A percentile compares a stretch with the other conserved stretches of the same genome.
These are phyloP conservation scores for Hortaea werneckii DNA, from an alignment of 2,329 filamentous ascomycete species.

Conservation along the genomic window DNA sequence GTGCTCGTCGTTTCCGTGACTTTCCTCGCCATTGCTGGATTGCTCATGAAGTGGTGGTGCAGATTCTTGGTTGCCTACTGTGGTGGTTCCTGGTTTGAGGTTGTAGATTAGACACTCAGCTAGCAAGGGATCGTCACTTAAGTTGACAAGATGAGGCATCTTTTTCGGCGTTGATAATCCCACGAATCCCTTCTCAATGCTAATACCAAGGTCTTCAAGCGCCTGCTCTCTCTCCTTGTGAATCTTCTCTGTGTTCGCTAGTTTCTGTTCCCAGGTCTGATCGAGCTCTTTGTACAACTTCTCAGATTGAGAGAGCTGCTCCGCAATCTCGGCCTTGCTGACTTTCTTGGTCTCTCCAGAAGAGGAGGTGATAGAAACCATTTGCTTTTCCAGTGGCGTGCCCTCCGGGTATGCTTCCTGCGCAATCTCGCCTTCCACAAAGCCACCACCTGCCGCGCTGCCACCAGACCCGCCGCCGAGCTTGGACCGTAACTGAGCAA, in stretches of 20 bases:
- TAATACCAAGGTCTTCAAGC: constrained; percentile 92
- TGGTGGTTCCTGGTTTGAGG: constrained; percentile 87
- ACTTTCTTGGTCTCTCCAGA: constrained; percentile 90
- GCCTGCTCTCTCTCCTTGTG: constrained; percentile 95
- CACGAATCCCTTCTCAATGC: constrained; percentile 96
- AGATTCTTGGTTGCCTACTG: constrained; percentile 86
- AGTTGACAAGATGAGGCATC: constrained; percentile 96
- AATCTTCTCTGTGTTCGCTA: constrained; percentile 89
- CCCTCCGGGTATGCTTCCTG: constrained; percentile 79
- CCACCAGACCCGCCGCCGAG: constrained; percentile 40
- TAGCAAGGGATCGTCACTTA: constrained; percentile 71
- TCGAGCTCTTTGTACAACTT: constrained; percentile 94
- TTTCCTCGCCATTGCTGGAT: constrained; percentile 2
- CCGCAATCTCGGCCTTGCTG: constrained; percentile 94
- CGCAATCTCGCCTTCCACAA: constrained; percentile 32
- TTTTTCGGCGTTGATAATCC: constrained; percentile 94
- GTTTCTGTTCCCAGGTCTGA: constrained; percentile 96
- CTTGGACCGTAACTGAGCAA: constrained; percentile 77
- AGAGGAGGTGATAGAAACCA: constrained; percentile 80
- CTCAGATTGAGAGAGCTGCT: constrained; percentile 91
- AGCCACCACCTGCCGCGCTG: constrained; percentile 29
- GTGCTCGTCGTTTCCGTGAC: not conserved
- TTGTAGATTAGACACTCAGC: constrained; percentile 98
- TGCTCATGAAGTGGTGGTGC: constrained; percentile 31
- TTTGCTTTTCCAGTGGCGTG: constrained; percentile 87